Evolutionary conservation across 2,329 filamentous ascomycete genomes (phyloP), one percentile per base, ranked within the genome.

Genomic region (Colletotrichum sp.): DNA sequence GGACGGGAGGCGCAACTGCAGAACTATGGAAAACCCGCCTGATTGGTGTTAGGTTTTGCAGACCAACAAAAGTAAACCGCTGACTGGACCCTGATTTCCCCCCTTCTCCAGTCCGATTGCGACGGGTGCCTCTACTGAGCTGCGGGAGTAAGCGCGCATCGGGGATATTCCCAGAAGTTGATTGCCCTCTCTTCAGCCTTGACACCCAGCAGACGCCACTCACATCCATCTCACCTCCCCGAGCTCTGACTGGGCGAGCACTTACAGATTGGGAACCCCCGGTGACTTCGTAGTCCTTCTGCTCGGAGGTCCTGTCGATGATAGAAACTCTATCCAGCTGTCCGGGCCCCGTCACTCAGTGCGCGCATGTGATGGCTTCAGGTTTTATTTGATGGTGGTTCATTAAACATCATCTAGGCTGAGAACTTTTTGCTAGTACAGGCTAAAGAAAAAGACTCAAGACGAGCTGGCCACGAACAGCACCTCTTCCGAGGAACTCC

Each of bases 401-500:
- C 70, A 75, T 73, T 75, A 52, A 48, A n/a, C 73, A 64, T 72
- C 65, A 65, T 75, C 74, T 75, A 75, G 34, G 55, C 57, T 63
- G 59, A 75, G 52, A 65, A 69, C 73, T 66, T 75, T 74, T 74
- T 75, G 57, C 74, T 68, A 52, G 7, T 48, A 60, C 26, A 60
- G 64, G 61, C 55, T 21, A 43, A 67, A 66, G 16, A 21, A 28
- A 65, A 43, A 30, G 39, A 61, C n/a, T 39, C 15, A 21, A 59
- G 66, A 55, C 30, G 26, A 57, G 39, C 21, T 15, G 52, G 43
- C 36, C 67, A 57, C 21, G 61, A 39, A 32, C 60, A 39, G 57
- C 48, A n/a, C 48, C 64, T n/a, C 69, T 26, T 57, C 57, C 21
- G 43, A 74, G 65, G 72, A 64, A 36, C 64, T 59, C 72, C 57